Conservation (phyloP, 768 basidiomycete genomes). For the Lactifluus volemus region DNA sequence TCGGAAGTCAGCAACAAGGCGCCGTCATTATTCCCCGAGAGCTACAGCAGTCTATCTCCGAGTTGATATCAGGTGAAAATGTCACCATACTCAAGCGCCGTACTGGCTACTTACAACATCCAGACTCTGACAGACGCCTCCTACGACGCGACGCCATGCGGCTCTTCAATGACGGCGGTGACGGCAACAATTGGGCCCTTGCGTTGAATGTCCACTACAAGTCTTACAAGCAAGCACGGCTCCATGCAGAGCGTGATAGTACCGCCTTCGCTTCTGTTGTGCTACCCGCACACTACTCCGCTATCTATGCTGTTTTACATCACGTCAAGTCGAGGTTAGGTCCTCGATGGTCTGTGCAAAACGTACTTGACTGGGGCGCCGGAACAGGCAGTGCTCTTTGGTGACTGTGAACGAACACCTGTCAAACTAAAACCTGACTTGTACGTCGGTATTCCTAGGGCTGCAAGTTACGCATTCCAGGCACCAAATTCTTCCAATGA, state of each 20-base stretch:
- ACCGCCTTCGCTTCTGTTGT: slow-evolving; percentile 80
- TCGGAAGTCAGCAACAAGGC: slow-evolving; percentile 69
- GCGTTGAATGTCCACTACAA: slow-evolving; percentile 52
- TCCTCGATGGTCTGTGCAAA: slow-evolving; percentile 48
- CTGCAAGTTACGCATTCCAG: slow-evolving; percentile 58
- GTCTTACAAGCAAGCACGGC: slow-evolving; percentile 45
- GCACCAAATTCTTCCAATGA: slow-evolving; percentile 20
- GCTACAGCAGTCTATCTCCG: slow-evolving; percentile 55
- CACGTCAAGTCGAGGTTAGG: slow-evolving; percentile 58
- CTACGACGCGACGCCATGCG: slow-evolving; percentile 66
- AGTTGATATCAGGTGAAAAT: slow-evolving; percentile 54
- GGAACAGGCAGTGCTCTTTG: slow-evolving; percentile 79
- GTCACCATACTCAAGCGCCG: neutral
- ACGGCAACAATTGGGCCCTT: slow-evolving; percentile 42
- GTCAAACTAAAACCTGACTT: neutral
- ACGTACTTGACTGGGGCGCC: slow-evolving; percentile 77
- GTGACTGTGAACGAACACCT: slow-evolving; percentile 30
- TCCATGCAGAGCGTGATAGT: slow-evolving; percentile 61
- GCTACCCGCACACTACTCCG: slow-evolving; percentile 81
- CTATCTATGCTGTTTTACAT: slow-evolving; percentile 63
- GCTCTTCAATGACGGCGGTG: slow-evolving; percentile 43
- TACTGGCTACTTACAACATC: neutral
- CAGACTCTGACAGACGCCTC: slow-evolving; percentile 55
- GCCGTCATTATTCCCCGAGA: slow-evolving; percentile 65
- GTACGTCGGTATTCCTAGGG: slow-evolving; percentile 37